Evolutionary conservation across 768 basidiomycete genomes (phyloP).

Genomic region (Mycena rebaudengoi): DNA sequence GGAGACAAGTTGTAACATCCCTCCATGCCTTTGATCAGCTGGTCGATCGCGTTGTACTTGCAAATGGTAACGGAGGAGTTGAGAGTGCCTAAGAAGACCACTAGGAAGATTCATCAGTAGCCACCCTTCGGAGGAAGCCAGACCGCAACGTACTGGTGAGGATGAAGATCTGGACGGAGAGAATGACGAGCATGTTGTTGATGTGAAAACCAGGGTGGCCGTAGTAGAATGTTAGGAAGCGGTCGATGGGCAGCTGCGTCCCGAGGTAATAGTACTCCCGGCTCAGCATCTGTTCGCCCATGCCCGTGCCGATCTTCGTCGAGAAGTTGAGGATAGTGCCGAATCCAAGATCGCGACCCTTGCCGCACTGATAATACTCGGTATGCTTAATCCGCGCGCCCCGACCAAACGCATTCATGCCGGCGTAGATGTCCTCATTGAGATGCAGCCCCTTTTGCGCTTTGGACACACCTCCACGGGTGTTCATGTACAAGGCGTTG

Average conservation of each 20-base stretch:
- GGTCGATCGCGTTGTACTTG: conserved; percentile 74
- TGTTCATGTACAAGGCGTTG: conserved; percentile 97
- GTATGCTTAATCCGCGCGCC: conserved; percentile 99
- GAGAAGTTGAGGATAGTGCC: conserved; percentile 99
- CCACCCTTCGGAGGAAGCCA: conserved; percentile 6
- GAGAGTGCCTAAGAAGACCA: conserved; percentile 95
- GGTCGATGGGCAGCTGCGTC: conserved; percentile 96
- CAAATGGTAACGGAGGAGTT: conserved; percentile 86
- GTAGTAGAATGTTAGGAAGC: conserved; percentile 99
- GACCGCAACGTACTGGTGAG: conserved; percentile 73
- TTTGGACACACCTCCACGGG: conserved; percentile 97
- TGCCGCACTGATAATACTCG: conserved; percentile 99
- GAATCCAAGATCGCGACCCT: conserved; percentile 98
- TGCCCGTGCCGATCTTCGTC: conserved; percentile 99
- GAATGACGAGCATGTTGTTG: conserved; percentile 98
- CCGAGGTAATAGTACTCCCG: conserved; percentile 99
- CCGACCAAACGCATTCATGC: conserved; percentile 97
- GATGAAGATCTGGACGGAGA: conserved; percentile 96
- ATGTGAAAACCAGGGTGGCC: conserved; percentile 99
- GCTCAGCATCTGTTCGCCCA: conserved; percentile 99
- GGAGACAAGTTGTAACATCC: conserved; percentile 96
- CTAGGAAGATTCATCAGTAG: conserved; percentile 48
- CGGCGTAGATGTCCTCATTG: conserved; percentile 99
- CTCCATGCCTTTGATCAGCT: conserved; percentile 76
- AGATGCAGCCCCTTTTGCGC: conserved; percentile 99